phyloP scores from a whole-genome alignment of 2,329 filamentous ascomycete species.

The Thelonectria rubi region DNA sequence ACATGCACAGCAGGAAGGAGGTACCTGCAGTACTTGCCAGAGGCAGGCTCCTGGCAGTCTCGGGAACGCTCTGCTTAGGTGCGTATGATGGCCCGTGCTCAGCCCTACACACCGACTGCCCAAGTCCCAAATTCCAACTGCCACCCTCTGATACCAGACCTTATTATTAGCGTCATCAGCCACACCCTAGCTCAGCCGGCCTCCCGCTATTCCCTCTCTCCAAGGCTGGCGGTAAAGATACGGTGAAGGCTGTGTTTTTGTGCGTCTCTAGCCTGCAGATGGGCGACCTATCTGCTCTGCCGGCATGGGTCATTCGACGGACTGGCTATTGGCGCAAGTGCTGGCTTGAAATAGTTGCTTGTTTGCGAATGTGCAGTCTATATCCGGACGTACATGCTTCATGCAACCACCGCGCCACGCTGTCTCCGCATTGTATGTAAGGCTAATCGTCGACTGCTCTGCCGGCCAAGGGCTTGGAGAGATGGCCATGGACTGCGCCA shows the following conservation, averaged over 20 bases:
- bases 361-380: slow-evolving; percentile 4
- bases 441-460: not conserved
- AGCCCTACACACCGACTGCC: slow-evolving; percentile 41
- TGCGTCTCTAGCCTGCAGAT: slow-evolving; percentile 2
- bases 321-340: slow-evolving; percentile 15
- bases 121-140: slow-evolving; percentile 28
- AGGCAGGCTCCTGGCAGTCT: not conserved
- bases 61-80: not conserved
- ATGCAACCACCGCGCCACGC: slow-evolving; percentile 12
- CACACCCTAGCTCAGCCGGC: slow-evolving; percentile 41
- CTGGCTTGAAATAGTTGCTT: not conserved
- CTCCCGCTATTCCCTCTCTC: slow-evolving; percentile 40
- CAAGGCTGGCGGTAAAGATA: slow-evolving; percentile 28
- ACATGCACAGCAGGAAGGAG: slow-evolving; percentile 18
- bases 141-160: slow-evolving; percentile 26
- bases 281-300: not conserved
- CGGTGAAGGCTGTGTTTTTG: slow-evolving; percentile 35
- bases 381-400: not conserved
- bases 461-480: not conserved
- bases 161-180: slow-evolving; percentile 41
- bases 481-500: slow-evolving; percentile 12
- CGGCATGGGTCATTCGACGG: slow-evolving; percentile 19
- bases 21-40: slow-evolving; percentile 15
- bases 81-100: slow-evolving; percentile 34
- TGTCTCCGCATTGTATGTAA: slow-evolving; percentile 5